phyloP scores from a whole-genome alignment of 2,329 filamentous ascomycete genomes.

The Fusarium pseudograminearum region DNA sequence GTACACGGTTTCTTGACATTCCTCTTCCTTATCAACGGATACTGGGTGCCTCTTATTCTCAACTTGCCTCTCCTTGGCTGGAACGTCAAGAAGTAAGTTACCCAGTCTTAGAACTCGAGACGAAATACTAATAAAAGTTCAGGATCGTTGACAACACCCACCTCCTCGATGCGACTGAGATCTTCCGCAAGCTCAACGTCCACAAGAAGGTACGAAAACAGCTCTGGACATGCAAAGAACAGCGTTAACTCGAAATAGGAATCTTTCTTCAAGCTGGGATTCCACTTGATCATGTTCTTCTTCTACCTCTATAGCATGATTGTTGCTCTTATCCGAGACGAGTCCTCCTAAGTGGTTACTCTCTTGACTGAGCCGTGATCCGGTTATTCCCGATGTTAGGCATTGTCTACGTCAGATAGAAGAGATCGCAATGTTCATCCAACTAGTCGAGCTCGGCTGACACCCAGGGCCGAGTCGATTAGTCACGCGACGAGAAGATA shows the following conservation, averaged over 20 bases:
- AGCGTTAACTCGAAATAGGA: constrained; percentile 69
- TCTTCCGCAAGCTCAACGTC: constrained; percentile 98
- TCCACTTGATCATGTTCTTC: constrained; percentile 99
- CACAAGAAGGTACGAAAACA: constrained; percentile 86
- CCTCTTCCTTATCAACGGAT: constrained; percentile 97
- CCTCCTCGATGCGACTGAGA: constrained; percentile 96
- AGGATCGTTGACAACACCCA: constrained; percentile 98
- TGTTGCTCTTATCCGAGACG: constrained; percentile 95
- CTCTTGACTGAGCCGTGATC: constrained; percentile 32
- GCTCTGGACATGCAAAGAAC: neutral
- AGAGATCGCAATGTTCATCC: constrained; percentile 24
- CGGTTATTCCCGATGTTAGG: constrained; percentile 23
- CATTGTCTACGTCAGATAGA: constrained; percentile 19
- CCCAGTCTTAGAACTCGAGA: neutral
- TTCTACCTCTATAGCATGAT: constrained; percentile 99
- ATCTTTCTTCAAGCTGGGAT: constrained; percentile 98
- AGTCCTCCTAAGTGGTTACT: constrained; percentile 75
- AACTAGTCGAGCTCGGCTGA: constrained; percentile 30
- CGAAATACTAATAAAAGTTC: constrained; percentile 38
- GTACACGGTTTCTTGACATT: constrained; percentile 97
- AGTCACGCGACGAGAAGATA: constrained; percentile 41
- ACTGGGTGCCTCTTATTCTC: constrained; percentile 93
- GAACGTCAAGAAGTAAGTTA: constrained; percentile 95
- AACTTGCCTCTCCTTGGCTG: constrained; percentile 92
- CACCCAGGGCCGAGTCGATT: constrained; percentile 36